Conservation (phyloP, 805 yeast species). For the Candida nemodendra region DNA sequence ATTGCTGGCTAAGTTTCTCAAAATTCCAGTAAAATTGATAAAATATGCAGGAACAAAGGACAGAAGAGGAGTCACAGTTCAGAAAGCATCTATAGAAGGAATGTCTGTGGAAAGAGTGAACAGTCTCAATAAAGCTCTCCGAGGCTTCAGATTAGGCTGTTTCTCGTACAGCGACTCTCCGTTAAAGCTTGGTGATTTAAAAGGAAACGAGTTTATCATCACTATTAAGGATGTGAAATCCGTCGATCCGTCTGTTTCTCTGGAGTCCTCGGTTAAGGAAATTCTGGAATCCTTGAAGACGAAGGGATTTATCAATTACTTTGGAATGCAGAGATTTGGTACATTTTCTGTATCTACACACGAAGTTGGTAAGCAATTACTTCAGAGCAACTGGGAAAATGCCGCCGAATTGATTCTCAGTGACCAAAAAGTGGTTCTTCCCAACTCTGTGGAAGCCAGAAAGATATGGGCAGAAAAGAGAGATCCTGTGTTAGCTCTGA, state of each 20-base stretch:
- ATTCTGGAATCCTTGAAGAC: conserved; percentile 58
- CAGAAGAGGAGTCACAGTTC: conserved; percentile 93
- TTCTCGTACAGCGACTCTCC: conserved; percentile 63
- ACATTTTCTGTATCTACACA: conserved; percentile 94
- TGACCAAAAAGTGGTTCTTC: conserved; percentile 81
- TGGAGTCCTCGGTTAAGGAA: conserved; percentile 46
- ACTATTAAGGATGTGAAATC: conserved; percentile 72
- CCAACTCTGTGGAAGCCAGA: conserved; percentile 83
- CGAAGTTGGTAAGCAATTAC: conserved; percentile 68
- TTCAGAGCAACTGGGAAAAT: conserved; percentile 72
- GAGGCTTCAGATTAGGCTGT: conserved; percentile 78
- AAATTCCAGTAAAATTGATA: conserved; percentile 67
- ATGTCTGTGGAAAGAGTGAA: conserved; percentile 73
- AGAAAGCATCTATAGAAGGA: conserved; percentile 66
- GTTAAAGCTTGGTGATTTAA: conserved; percentile 75
- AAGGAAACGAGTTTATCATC: conserved; percentile 86
- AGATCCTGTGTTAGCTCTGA: conserved; percentile 64
- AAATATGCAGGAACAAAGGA: conserved; percentile 96
- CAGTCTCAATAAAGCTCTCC: conserved; percentile 69
- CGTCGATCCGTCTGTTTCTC: conserved; percentile 30
- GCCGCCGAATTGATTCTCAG: conserved; percentile 79
- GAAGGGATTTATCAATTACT: conserved; percentile 88
- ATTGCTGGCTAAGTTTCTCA: conserved; percentile 66
- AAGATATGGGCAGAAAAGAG: conserved; percentile 72
- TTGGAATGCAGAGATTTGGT: conserved; percentile 98